Conservation (phyloP, 495 filamentous ascomycete genomes). For the Daldinia decipiens region DNA sequence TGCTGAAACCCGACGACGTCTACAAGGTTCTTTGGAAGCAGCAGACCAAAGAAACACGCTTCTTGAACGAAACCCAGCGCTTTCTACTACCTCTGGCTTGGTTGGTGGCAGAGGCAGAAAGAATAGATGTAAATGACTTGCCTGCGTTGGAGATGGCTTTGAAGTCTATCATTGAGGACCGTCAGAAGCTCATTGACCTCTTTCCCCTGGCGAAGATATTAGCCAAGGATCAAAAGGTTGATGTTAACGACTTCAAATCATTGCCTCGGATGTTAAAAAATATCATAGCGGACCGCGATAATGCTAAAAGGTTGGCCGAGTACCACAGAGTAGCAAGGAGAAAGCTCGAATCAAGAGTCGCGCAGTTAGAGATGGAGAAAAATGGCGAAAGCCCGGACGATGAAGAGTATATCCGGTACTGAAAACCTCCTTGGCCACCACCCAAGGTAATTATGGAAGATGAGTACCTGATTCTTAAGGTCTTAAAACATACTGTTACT, state of each 20-base stretch:
- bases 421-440: background rate
- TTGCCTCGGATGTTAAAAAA: conserved; percentile 20
- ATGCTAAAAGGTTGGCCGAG: background rate
- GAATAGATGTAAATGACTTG: conserved; percentile 23
- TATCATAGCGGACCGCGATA: conserved; percentile 27
- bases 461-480: conserved; percentile 10
- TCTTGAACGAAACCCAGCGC: conserved; percentile 3
- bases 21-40: conserved; percentile 25
- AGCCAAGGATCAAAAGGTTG: conserved; percentile 35
- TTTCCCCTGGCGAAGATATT: conserved; percentile 35
- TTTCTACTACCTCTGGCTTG: conserved; percentile 28
- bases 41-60: conserved; percentile 16
- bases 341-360: conserved; percentile 21
- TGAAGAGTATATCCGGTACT: conserved; percentile 34
- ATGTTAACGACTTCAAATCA: conserved; percentile 21
- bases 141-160: conserved; percentile 11
- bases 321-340: conserved; percentile 5
- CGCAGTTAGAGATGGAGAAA: conserved; percentile 12
- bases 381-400: conserved; percentile 2
- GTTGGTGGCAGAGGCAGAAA: conserved; percentile 32
- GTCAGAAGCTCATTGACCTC: conserved; percentile 24
- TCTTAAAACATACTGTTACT: conserved; percentile 1
- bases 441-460: background rate
- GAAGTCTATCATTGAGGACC: conserved; percentile 32
- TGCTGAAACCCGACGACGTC: conserved; percentile 13